These are phyloP conservation scores for Albugo candida DNA, from an alignment of 352 stramenopile species.

Conservation along the genomic window DNA sequence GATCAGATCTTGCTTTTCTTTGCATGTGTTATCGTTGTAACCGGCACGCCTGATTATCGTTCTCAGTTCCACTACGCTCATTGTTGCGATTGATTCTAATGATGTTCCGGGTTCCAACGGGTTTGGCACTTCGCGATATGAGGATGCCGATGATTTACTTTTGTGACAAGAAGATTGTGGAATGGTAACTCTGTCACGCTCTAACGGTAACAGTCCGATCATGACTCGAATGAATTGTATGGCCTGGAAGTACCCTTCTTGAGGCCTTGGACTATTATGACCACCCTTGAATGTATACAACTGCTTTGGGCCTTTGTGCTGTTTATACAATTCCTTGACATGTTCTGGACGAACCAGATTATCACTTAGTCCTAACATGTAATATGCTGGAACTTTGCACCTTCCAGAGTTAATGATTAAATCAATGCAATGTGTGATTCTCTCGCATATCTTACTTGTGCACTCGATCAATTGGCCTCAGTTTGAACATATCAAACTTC, in stretches of 20 bases:
- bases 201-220: constrained; percentile 44
- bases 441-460: constrained; percentile 23
- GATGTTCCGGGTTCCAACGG: constrained; percentile 26
- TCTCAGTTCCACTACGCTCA: constrained; percentile 62
- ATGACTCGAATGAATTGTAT: constrained; percentile 65
- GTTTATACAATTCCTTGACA: constrained; percentile 49
- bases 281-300: constrained; percentile 59
- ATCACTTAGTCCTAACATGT: constrained; percentile 50
- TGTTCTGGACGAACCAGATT: constrained; percentile 60
- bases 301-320: constrained; percentile 59
- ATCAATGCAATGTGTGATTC: background rate
- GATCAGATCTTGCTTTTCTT: constrained; percentile 66
- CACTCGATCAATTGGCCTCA: constrained; percentile 54
- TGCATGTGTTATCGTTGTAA: constrained; percentile 45
- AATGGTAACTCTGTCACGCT: constrained; percentile 17
- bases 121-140: constrained; percentile 14
- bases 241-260: constrained; percentile 56
- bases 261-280: constrained; percentile 55
- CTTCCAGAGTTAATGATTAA: constrained; percentile 6
- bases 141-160: constrained; percentile 5
- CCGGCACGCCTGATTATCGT: constrained; percentile 38
- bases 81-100: constrained; percentile 39
- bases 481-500: constrained; percentile 78
- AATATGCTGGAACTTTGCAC: constrained; percentile 43
- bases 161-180: constrained; percentile 13